Base-by-base conservation (phyloP, 345 rosid genomes). In the Sonneratia alba region DNA sequence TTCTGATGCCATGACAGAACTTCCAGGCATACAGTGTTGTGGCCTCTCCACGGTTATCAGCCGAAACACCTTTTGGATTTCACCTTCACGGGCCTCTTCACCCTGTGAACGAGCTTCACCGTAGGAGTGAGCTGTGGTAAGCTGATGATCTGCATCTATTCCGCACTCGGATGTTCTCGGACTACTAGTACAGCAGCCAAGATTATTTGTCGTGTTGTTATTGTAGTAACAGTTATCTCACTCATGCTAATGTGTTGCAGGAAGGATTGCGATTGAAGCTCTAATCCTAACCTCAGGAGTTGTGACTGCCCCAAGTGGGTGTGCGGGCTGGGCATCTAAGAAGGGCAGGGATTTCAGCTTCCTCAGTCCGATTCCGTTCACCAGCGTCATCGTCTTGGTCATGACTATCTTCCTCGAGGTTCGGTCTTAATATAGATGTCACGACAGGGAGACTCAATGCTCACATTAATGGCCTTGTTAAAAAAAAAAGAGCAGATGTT, bases 251-350 rank as follows among this genome's bases (percentile, higher is more conserved):
- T 27, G 32, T 27, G 32, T 73, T 78, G 71, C 93, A 94, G 98
- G 98, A 79, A 84, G 81, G 81, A 88, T 91, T 61, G 91, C 89
- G 6, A 96, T 94, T 79, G 98, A n/a, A n/a, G n/a, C n/a, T n/a
- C n/a, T n/a, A n/a, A n/a, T n/a, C n/a, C n/a, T n/a, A n/a, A n/a
- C n/a, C n/a, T n/a, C n/a, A n/a, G n/a, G n/a, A n/a, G n/a, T n/a
- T n/a, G 88, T 27, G 19, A 80, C 70, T 34, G 85, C 96, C 67
- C 81, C 90, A 67, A 91, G 97, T 47, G 97, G 81, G 7, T 94
- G 91, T 83, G 88, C 98, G 70, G 89, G 91, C 89, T 94, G 97
- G 97, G 98, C 98, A 22, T 75, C 98, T n/a, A 94, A 86, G 95
- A 94, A 85, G 77, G 97, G 98, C 78, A 84, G 87, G 80, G 98